phyloP scores from a whole-genome alignment of 768 basidiomycete genomes.

The Lactarius sp. region DNA sequence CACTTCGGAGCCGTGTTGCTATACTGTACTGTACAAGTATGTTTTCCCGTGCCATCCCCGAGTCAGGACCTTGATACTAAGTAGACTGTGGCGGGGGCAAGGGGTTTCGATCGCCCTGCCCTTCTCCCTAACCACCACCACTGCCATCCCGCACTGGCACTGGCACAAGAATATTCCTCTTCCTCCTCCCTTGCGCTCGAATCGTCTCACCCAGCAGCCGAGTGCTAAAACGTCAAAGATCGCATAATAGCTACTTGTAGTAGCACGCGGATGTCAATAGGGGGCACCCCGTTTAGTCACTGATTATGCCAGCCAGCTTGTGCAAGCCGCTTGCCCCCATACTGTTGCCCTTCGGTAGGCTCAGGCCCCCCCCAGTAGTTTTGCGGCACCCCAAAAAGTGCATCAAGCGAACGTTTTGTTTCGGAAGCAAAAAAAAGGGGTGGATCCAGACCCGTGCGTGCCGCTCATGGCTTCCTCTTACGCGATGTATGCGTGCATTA shows the following conservation, averaged over 20 bases:
- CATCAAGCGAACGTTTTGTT: background rate
- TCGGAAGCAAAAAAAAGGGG: background rate
- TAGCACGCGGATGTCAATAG: background rate
- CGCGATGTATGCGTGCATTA: background rate
- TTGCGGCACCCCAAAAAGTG: slow-evolving; percentile 17
- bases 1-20: background rate
- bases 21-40: background rate
- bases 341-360: background rate
- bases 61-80: background rate
- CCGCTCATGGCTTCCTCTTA: background rate
- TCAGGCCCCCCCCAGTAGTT: background rate
- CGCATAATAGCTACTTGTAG: background rate
- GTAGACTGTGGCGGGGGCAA: background rate
- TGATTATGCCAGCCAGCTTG: background rate
- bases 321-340: background rate
- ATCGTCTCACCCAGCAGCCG: background rate
- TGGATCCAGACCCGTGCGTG: background rate
- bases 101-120: background rate
- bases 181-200: background rate
- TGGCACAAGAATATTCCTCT: background rate
- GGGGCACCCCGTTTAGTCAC: background rate
- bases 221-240: background rate
- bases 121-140: slow-evolving; percentile 12
- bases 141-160: background rate
- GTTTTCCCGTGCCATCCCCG: background rate